Percentiles rank a stretch among this genome's conserved stretches.
phyloP scores from a whole-genome alignment of 2,329 filamentous ascomycete species.

The Myrmaecium sp. region DNA sequence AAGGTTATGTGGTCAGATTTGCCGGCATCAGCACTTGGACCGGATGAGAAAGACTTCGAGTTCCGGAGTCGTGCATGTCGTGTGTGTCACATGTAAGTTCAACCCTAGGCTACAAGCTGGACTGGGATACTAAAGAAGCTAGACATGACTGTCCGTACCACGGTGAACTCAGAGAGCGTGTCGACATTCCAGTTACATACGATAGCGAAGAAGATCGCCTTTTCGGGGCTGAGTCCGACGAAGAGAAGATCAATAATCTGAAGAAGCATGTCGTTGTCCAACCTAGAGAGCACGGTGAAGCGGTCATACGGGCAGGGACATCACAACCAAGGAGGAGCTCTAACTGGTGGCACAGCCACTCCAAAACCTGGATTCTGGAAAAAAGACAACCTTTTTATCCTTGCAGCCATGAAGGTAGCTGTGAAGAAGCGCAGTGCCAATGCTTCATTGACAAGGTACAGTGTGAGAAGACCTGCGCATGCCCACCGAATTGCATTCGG shows the following conservation, averaged over 20 bases:
- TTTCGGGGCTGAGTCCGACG: conserved; percentile 1
- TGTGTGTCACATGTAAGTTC: conserved; percentile 16
- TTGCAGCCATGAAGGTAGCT: conserved; percentile 50
- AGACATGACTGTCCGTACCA: conserved; percentile 24
- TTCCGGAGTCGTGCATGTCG: conserved; percentile 12
- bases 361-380: conserved; percentile 37
- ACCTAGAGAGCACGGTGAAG: conserved; percentile 4
- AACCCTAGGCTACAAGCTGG: not conserved
- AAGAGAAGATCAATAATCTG: conserved; percentile 5
- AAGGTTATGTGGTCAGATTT: conserved; percentile 8
- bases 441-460: conserved; percentile 46
- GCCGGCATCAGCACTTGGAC: conserved; percentile 6
- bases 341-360: conserved; percentile 9
- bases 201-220: conserved; percentile 1
- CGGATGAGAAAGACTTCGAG: conserved; percentile 4
- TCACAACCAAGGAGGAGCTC: conserved; percentile 7
- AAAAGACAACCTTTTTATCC: conserved; percentile 43
- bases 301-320: conserved; percentile 1
- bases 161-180: conserved; percentile 22
- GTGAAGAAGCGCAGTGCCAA: conserved; percentile 41
- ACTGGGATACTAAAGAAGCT: conserved; percentile 3
- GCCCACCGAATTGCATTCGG: conserved; percentile 40
- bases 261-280: conserved; percentile 8
- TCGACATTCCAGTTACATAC: not conserved
- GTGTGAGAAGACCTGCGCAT: conserved; percentile 60